A percentile compares a stretch with the other conserved stretches of the same genome.
phyloP scores from a whole-genome alignment of 2,329 filamentous ascomycete genomes.

The Hymenoscyphus infarciens region DNA sequence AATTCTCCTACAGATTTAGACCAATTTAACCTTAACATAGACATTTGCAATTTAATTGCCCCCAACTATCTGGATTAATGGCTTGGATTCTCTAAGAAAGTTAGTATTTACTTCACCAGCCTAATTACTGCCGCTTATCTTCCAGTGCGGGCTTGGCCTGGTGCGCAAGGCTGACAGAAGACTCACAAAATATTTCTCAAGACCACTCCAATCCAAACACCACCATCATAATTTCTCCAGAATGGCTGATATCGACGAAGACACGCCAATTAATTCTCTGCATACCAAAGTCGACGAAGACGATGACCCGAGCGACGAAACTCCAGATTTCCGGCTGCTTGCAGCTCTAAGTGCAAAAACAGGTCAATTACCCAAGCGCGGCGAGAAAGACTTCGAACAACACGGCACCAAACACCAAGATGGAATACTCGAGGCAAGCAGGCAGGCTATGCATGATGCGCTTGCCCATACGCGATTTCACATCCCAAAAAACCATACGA shows the following conservation, averaged over 20 bases:
- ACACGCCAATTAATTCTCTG: constrained; percentile 30
- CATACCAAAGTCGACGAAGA: constrained; percentile 41
- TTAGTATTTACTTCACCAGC: too few species aligned
- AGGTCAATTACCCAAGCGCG: constrained; percentile 72
- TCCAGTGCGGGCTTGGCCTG: constrained; percentile 4
- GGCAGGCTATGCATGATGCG: constrained; percentile 85
- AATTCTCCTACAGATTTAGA: too few species aligned
- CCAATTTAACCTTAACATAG: too few species aligned
- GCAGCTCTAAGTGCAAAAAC: constrained; percentile 50
- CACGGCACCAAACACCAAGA: constrained; percentile 84
- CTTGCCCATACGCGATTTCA: constrained; percentile 75
- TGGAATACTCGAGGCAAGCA: constrained; percentile 72
- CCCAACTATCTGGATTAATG: too few species aligned
- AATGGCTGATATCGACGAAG: constrained; percentile 35
- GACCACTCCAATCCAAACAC: not conserved
- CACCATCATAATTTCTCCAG: constrained; percentile 7
- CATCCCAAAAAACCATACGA: constrained; percentile 57
- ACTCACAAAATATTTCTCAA: constrained; percentile 9
- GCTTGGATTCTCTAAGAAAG: too few species aligned
- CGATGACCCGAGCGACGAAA: constrained; percentile 69
- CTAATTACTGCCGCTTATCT: too few species aligned
- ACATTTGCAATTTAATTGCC: too few species aligned
- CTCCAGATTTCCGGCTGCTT: constrained; percentile 81
- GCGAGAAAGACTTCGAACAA: constrained; percentile 95
- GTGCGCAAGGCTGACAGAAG: constrained; percentile 11